A percentile compares a stretch with the other conserved stretches of the same genome.
Evolutionary conservation across 768 basidiomycete species (phyloP).

Genomic region (Suillus alpinus): DNA sequence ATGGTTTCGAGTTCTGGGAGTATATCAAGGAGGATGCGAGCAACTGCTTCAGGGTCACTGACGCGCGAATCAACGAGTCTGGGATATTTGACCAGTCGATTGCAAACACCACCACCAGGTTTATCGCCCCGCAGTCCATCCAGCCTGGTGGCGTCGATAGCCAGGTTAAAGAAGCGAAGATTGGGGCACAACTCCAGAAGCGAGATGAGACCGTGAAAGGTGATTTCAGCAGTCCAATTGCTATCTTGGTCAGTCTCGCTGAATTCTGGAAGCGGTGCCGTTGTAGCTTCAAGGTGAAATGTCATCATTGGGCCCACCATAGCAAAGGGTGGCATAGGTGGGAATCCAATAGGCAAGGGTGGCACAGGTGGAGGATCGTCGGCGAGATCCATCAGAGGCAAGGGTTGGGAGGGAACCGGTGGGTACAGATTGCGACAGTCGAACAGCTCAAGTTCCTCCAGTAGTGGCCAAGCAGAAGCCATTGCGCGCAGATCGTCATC

Average conservation of each 20-base stretch:
- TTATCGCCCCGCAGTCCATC: neutral
- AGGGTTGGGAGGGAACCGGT: neutral
- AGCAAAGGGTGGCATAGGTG: neutral
- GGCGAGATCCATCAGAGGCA: neutral
- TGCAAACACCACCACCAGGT: slow-evolving; percentile 6
- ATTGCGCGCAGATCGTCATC: slow-evolving; percentile 1
- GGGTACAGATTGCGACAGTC: neutral
- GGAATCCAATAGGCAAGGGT: neutral
- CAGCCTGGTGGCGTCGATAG: slow-evolving; percentile 3
- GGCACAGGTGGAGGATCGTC: neutral
- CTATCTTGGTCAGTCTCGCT: no score
- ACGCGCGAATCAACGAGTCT: neutral
- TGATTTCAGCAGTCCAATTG: neutral
- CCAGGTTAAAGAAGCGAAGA: slow-evolving; percentile 1
- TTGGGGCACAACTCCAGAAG: neutral
- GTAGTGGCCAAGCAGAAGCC: slow-evolving; percentile 6
- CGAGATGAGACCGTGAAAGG: slow-evolving; percentile 5
- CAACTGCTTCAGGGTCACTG: neutral
- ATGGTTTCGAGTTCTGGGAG: neutral
- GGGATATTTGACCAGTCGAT: slow-evolving; percentile 1
- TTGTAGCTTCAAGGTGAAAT: neutral
- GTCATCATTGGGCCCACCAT: neutral
- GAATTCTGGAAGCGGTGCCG: neutral
- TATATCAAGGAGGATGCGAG: slow-evolving; percentile 4
- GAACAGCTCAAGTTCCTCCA: slow-evolving; percentile 1